Evolutionary conservation across 2,329 filamentous ascomycete genomes (phyloP), one percentile per base, ranked within the genome.

Genomic region (Claviceps sp.): DNA sequence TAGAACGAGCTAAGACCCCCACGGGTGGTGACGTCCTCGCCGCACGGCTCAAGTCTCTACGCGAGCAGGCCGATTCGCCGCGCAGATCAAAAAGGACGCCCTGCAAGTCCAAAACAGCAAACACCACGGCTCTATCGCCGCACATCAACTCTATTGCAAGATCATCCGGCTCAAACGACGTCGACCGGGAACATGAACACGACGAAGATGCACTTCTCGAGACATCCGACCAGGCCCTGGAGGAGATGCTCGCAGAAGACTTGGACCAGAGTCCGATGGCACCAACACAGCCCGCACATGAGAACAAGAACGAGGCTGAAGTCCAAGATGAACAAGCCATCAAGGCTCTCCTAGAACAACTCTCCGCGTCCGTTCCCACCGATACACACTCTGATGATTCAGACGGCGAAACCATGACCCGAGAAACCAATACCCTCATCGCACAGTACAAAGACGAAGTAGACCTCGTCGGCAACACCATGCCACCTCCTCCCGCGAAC

Each of bases 1-100:
- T 75, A 51, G 69, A 73, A 55, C 62, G 70, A 7, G 65, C 64
- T 13, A 70, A 67, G 56, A 65, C 72, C 2, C 62, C 65, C 1
- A 73, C 74, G 0, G 68, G 68, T 42, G 75, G 78, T 56, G 76
- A 80, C 60, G 67, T 70, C 8, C 67, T 81, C 8, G 67, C 76
- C 2, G 71, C 71, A 2, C 70, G 78, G 22, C 67, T 81, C 45
- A 75, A 74, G 57, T 72, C 67, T 5, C 66, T 81, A 20, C 72
- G 78, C 13, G 67, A 70, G 22, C 66, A 65, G 22, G 62, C 66
- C 16, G 64, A 65, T 34, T 49, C 61, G 6, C 36, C 36, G 36
- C 46, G 46, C 50, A 47, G 14, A 9, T 30, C 48, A 13, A 14
- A 37, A 37, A 55, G 49, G 22, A 34, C 47, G n/a, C 24, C 26